Conservation (phyloP, 768 basidiomycete species). For the Tubosaeta sp. region DNA sequence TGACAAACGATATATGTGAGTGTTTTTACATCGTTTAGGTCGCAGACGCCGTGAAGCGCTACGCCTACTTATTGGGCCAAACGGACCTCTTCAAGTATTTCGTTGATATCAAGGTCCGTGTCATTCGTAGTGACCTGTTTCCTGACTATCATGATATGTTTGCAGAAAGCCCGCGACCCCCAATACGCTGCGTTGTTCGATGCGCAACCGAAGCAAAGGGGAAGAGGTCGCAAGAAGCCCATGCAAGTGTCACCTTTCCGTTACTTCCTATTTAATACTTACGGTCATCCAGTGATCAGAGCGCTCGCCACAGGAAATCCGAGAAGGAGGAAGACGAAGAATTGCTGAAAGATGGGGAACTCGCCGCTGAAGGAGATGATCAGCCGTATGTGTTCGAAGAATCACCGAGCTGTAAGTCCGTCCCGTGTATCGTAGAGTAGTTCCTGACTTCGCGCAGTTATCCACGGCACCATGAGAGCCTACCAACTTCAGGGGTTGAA, state of each 20-base stretch:
- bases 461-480: constrained; percentile 84
- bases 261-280: not conserved
- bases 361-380: constrained; percentile 76
- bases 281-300: constrained; percentile 53
- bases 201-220: constrained; percentile 80
- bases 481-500: constrained; percentile 96
- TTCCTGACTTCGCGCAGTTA: constrained; percentile 48
- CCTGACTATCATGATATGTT: not conserved
- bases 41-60: constrained; percentile 91
- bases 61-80: constrained; percentile 96
- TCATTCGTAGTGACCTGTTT: not conserved
- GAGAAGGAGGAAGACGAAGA: constrained; percentile 99
- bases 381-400: constrained; percentile 94
- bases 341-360: constrained; percentile 80
- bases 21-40: constrained; percentile 46
- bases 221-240: constrained; percentile 80
- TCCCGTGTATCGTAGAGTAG: not conserved
- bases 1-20: not conserved
- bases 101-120: constrained; percentile 85
- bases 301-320: constrained; percentile 83
- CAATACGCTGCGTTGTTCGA: constrained; percentile 89
- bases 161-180: constrained; percentile 82
- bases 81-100: constrained; percentile 98
- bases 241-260: constrained; percentile 40
- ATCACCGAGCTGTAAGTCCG: constrained; percentile 74